Percentiles rank a stretch among this genome's conserved stretches.
Evolutionary conservation across 345 rosid species (phyloP).

Genomic region (Hypericum androsaemum): DNA sequence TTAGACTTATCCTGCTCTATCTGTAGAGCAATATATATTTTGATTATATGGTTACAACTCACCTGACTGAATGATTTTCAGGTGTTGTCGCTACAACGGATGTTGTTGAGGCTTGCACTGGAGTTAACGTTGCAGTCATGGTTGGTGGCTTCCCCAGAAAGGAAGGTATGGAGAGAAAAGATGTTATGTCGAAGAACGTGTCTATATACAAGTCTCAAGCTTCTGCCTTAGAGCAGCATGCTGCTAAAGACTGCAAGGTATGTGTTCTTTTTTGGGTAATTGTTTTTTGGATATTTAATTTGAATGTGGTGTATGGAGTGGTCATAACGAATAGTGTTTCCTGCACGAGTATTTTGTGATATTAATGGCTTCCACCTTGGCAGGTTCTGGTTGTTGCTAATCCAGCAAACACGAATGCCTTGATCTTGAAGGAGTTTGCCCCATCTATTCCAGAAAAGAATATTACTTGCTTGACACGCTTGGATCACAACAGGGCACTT

Average conservation of each 20-base stretch:
- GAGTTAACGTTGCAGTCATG: conserved; percentile 86
- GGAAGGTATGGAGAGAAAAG: conserved; percentile 99
- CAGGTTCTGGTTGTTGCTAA: conserved; percentile 98
- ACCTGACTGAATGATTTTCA: conserved; percentile 20
- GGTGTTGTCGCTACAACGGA: conserved; percentile 99
- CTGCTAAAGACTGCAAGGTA: conserved; percentile 98
- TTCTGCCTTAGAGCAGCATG: conserved; percentile 81
- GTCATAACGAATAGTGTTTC: background rate
- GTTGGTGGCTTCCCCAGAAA: conserved; percentile 99
- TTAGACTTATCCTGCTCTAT: background rate
- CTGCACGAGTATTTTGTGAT: background rate
- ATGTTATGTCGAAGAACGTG: conserved; percentile 94
- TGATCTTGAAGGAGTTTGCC: conserved; percentile 93
- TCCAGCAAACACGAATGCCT: conserved; percentile 96
- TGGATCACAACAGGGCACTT: conserved; percentile 98
- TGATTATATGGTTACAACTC: conserved; percentile 6
- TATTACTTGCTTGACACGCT: conserved; percentile 88
- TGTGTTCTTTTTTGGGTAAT: background rate
- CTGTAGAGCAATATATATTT: background rate
- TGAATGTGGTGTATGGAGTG: background rate
- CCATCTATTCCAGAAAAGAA: conserved; percentile 93
- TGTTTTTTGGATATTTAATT: background rate
- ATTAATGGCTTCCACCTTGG: conserved; percentile 4
- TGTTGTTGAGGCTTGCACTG: conserved; percentile 90
- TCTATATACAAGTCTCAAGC: conserved; percentile 98